Conservation (phyloP, 108 stramenopile genomes). For the Cyclostephanos invisitatus region DNA sequence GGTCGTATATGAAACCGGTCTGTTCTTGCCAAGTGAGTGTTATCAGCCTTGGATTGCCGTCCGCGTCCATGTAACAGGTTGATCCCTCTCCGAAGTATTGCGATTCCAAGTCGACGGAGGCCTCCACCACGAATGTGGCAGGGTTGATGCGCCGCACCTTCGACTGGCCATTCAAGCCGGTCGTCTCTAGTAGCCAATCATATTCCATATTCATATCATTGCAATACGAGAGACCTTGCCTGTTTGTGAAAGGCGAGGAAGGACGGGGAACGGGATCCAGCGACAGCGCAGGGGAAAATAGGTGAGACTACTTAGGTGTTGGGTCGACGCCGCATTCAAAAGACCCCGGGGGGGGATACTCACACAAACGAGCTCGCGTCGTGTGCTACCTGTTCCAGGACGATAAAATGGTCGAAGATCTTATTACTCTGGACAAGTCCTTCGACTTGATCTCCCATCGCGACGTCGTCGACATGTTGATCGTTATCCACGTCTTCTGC, state of each 20-base stretch:
- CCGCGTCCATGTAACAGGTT: slow-evolving; percentile 50
- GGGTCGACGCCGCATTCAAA: slow-evolving; percentile 1
- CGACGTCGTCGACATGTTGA: neutral
- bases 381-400: slow-evolving; percentile 66
- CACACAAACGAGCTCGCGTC: slow-evolving; percentile 68
- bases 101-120: slow-evolving; percentile 46
- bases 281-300: neutral
- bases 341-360: slow-evolving; percentile 21
- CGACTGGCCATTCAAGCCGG: slow-evolving; percentile 70
- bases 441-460: neutral
- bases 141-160: slow-evolving; percentile 68
- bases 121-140: slow-evolving; percentile 55
- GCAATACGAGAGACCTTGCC: slow-evolving; percentile 81
- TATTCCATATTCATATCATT: no score
- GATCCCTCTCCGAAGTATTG: slow-evolving; percentile 82
- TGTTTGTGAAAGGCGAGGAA: slow-evolving; percentile 7
- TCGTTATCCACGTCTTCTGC: neutral
- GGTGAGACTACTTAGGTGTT: neutral
- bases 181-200: slow-evolving; percentile 71
- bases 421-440: neutral
- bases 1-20: slow-evolving; percentile 76
- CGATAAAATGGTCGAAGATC: slow-evolving; percentile 51
- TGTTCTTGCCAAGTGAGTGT: slow-evolving; percentile 76
- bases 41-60: slow-evolving; percentile 49
- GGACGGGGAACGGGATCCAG: no score